Percentiles rank a stretch among this genome's conserved stretches.
Evolutionary conservation across 495 filamentous ascomycete species (phyloP).

Genomic region (Parachaetomium inaequale): DNA sequence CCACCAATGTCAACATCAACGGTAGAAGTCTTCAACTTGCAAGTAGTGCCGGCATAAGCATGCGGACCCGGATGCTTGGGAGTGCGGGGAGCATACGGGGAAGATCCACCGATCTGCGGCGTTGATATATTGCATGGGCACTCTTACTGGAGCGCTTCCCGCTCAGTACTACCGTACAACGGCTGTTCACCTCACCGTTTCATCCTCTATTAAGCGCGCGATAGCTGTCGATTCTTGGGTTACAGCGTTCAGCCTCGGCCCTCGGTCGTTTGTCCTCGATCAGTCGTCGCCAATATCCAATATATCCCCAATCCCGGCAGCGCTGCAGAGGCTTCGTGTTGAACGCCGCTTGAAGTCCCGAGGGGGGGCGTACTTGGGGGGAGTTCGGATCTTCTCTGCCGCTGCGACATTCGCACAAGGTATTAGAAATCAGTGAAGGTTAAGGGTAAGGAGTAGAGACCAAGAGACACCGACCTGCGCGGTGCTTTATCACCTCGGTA

Average conservation of each 20-base stretch:
- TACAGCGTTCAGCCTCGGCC: not conserved
- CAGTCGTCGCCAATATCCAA: not conserved
- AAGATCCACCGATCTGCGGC: not conserved
- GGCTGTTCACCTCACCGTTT: not conserved
- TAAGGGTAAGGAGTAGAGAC: too few species aligned
- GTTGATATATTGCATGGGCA: not conserved
- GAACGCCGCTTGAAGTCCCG: not conserved
- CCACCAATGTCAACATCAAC: conserved; percentile 1
- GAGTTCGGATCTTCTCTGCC: not conserved
- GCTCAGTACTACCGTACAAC: not conserved
- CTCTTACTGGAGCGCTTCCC: not conserved
- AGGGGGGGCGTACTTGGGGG: not conserved
- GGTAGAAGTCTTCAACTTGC: not conserved
- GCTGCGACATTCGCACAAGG: not conserved
- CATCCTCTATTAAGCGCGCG: not conserved
- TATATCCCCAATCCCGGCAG: not conserved
- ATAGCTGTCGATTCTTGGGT: not conserved
- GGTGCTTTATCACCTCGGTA: too few species aligned
- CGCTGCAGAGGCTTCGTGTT: not conserved
- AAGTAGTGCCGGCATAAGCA: not conserved
- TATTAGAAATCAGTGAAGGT: too few species aligned
- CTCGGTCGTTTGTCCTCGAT: not conserved
- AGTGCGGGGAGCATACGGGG: not conserved
- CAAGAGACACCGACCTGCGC: too few species aligned
- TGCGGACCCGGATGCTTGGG: not conserved